Conservation (phyloP, 345 rosid species). For the Corchorus capsularis region DNA sequence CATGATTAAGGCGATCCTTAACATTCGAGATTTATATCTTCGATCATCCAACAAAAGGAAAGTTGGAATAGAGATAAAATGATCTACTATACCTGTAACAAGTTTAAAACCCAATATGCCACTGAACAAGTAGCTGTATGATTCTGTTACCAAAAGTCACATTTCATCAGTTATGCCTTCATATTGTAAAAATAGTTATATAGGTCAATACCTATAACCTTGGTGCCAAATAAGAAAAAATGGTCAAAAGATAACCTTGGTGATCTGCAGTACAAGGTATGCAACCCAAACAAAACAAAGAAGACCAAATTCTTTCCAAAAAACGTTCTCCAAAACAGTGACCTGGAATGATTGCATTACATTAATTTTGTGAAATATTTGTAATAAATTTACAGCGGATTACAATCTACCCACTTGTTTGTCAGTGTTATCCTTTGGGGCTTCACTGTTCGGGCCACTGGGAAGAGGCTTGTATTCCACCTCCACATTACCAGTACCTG, state of each 20-base stretch:
- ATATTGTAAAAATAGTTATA: neutral
- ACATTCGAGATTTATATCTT: neutral
- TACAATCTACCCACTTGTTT: conserved; percentile 26
- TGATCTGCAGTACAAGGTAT: conserved; percentile 65
- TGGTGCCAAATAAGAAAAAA: conserved; percentile 11
- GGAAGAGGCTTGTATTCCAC: conserved; percentile 69
- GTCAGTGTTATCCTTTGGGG: conserved; percentile 36
- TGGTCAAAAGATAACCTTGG: conserved; percentile 48
- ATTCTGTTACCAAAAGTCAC: conserved; percentile 43
- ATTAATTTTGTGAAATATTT: neutral
- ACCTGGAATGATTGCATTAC: conserved; percentile 41
- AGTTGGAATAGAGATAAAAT: neutral
- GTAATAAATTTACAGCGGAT: neutral
- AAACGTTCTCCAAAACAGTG: conserved; percentile 58
- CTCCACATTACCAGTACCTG: conserved; percentile 43
- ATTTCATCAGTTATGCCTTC: conserved; percentile 21
- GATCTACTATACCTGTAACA: conserved; percentile 52
- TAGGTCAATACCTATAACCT: conserved; percentile 38
- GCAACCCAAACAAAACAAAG: conserved; percentile 78
- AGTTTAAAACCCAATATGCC: conserved; percentile 62
- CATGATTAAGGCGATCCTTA: neutral
- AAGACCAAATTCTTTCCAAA: conserved; percentile 84
- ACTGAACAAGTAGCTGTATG: conserved; percentile 55
- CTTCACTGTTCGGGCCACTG: conserved; percentile 41
- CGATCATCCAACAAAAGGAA: neutral